Evolutionary conservation across 306 rosid species (phyloP).

Genomic region (Crataegus laevigata): DNA sequence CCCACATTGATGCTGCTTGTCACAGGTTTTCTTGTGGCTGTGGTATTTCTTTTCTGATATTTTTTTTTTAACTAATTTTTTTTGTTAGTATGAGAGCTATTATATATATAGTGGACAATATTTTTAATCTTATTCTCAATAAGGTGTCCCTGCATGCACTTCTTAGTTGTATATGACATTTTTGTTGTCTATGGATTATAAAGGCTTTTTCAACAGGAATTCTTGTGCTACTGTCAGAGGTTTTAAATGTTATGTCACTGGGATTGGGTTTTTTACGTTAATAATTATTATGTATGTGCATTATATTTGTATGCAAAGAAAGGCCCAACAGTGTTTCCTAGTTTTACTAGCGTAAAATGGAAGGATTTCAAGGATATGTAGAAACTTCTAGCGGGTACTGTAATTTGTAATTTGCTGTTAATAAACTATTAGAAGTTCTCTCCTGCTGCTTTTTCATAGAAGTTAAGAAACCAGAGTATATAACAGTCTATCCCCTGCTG

Average conservation of each 20-base stretch:
- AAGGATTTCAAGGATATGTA: not conserved
- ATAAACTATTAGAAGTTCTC: not conserved
- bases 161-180: constrained; percentile 4
- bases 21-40: not conserved
- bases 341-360: not conserved
- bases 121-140: not conserved
- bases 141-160: not conserved
- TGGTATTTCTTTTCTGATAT: not conserved
- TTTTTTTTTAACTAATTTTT: not conserved
- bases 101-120: not conserved
- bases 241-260: constrained; percentile 10
- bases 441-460: not conserved
- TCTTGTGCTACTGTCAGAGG: constrained; percentile 16
- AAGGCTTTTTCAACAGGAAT: constrained; percentile 11
- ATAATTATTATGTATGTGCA: not conserved
- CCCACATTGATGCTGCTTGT: not conserved
- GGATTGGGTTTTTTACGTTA: not conserved
- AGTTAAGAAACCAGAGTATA: not conserved
- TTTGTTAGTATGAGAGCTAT: not conserved
- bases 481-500: not conserved
- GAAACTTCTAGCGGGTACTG: not conserved
- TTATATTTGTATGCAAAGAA: not conserved
- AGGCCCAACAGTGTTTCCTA: not conserved
- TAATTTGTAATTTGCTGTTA: not conserved
- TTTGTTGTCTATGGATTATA: constrained; percentile 16